A percentile compares a stretch with the other conserved stretches of the same genome.
Conservation (phyloP, 1,284 basidiomycete genomes). For the Earliella scabrosa region DNA sequence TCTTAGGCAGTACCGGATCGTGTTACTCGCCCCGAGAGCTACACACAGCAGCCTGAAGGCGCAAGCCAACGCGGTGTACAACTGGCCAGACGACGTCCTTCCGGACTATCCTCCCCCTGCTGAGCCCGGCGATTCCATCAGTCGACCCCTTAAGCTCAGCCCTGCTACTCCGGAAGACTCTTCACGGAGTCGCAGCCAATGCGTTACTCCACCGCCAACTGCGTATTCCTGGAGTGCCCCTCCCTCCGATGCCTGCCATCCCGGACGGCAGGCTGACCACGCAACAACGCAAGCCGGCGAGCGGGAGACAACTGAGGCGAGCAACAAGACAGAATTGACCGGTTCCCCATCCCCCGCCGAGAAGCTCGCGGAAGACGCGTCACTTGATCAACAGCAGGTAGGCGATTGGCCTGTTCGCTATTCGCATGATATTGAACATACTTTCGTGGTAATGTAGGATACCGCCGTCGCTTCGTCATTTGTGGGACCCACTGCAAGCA, state of each 20-base stretch:
- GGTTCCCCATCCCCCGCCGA: too few relatives aligned
- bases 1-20: conserved; percentile 49
- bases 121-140: neutral
- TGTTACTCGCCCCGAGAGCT: conserved; percentile 37
- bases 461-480: too few relatives aligned
- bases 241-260: neutral
- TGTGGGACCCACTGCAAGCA: too few relatives aligned
- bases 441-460: too few relatives aligned
- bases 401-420: too few relatives aligned
- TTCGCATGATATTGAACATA: too few relatives aligned
- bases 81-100: conserved; percentile 52
- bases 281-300: neutral
- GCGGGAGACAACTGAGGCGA: neutral
- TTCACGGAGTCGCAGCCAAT: neutral
- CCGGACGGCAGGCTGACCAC: neutral
- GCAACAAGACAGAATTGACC: too few relatives aligned
- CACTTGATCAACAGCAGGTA: too few relatives aligned
- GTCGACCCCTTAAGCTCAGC: neutral
- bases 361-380: too few relatives aligned
- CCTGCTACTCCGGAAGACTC: neutral
- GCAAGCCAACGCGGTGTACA: conserved; percentile 55
- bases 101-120: conserved; percentile 3
- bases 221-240: too few relatives aligned
- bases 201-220: neutral
- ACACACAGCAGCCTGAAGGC: conserved; percentile 46